Evolutionary conservation across 306 rosid genomes (phyloP), one percentile per base, ranked within the genome.

Genomic region (Prunus fruticosa): DNA sequence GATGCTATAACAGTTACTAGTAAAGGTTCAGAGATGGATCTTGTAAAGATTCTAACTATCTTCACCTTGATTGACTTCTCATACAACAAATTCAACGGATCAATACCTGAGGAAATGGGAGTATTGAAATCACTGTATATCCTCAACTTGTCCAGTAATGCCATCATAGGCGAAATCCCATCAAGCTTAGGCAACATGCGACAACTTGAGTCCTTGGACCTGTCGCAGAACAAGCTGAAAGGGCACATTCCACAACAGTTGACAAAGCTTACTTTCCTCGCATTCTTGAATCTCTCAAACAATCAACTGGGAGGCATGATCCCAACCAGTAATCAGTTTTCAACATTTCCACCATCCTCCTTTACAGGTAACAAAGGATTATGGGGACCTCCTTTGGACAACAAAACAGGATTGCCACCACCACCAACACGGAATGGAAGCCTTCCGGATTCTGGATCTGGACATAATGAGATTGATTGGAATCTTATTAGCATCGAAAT

Each of bases 251-350:
- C 86, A 43, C 0, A 3, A 2, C 70, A 78, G n/a, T 73, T 19
- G 62, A 11, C 6, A 56, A 56, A 56, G 2, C 62, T 56, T 56
- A 57, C 27, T 19, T 85, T 81, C 80, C 79, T 85, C 0, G 18
- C 67, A 2, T 5, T 65, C 2, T 15, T 81, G 54, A 67, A 81
- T 67, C 72, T 84, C 43, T 81, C 85, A 0, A 47, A 46, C 52
- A 85, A 85, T 76, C 72, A 11, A 2, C 49, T 85, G 5, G 81
- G 8, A 3, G 89, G 91, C 3, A 56, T 1, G 60, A 88, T 88
- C 41, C 88, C 88, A 0, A 20, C 45, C 0, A 67, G 84, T 2
- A 78, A 79, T n/a, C 89, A 83, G 60, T 54, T 34, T 34, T 51
- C 70, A 19, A 32, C 88, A 51, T 88, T 88, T 58, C 19, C 63